These are phyloP conservation scores for Ceratonia siliqua DNA, from an alignment of 306 rosid species.

Conservation along the genomic window DNA sequence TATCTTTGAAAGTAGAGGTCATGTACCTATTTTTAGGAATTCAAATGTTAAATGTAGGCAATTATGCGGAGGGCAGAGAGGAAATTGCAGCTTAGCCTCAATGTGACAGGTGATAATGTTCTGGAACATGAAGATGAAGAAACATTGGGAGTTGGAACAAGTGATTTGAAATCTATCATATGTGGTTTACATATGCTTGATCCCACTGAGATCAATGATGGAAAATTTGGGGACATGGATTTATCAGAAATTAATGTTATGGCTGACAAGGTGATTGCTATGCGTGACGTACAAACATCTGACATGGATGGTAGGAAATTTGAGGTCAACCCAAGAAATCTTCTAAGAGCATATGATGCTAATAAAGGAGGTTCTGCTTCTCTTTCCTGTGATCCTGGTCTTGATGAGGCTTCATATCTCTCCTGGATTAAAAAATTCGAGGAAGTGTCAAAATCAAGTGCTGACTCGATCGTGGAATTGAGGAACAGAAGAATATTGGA, in stretches of 20 bases:
- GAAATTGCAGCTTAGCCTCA: slow-evolving; percentile 81
- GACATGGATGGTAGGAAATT: slow-evolving; percentile 64
- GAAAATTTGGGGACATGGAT: slow-evolving; percentile 44
- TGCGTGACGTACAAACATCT: slow-evolving; percentile 46
- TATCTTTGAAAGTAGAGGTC: background rate
- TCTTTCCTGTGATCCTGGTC: slow-evolving; percentile 47
- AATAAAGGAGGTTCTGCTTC: slow-evolving; percentile 44
- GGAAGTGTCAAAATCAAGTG: slow-evolving; percentile 60
- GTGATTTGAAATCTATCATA: slow-evolving; percentile 80
- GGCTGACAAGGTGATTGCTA: slow-evolving; percentile 71
- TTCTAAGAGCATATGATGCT: slow-evolving; percentile 43
- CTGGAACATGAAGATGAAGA: slow-evolving; percentile 53
- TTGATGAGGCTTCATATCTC: slow-evolving; percentile 79
- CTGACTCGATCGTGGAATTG: slow-evolving; percentile 43
- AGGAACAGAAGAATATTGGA: slow-evolving; percentile 47
- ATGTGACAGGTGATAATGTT: slow-evolving; percentile 67
- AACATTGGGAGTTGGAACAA: slow-evolving; percentile 49
- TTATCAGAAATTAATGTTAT: slow-evolving; percentile 59
- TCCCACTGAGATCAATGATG: slow-evolving; percentile 51
- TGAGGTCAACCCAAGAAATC: slow-evolving; percentile 60
- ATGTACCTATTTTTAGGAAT: slow-evolving; percentile 29
- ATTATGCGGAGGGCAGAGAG: slow-evolving; percentile 91
- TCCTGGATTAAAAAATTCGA: slow-evolving; percentile 88
- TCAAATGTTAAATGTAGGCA: slow-evolving; percentile 53
- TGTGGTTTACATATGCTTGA: slow-evolving; percentile 72